Evolutionary conservation across 2,329 filamentous ascomycete species (phyloP).

Genomic region (Verticillium nonalfalfae): DNA sequence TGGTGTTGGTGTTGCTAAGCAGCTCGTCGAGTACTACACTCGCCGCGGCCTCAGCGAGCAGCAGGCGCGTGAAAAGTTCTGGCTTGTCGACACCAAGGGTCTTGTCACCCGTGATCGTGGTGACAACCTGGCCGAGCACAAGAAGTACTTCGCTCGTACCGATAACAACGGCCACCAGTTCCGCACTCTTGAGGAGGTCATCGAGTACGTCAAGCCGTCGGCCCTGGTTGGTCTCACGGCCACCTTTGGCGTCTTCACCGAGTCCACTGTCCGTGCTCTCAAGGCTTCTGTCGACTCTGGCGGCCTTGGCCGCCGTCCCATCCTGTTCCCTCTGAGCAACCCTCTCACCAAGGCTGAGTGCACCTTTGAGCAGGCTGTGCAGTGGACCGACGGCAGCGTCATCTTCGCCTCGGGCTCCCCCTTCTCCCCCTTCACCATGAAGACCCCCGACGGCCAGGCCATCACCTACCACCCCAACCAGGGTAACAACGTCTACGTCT

Average conservation of each 20-base stretch:
- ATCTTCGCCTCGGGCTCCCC: slow-evolving; percentile 95
- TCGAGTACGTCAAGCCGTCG: slow-evolving; percentile 91
- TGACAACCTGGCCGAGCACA: slow-evolving; percentile 88
- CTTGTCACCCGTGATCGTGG: slow-evolving; percentile 90
- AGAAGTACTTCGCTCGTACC: slow-evolving; percentile 61
- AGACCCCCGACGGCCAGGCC: slow-evolving; percentile 48
- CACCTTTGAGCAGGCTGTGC: slow-evolving; percentile 89
- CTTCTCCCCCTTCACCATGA: slow-evolving; percentile 68
- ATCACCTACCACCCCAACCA: slow-evolving; percentile 72
- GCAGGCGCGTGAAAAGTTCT: slow-evolving; percentile 86
- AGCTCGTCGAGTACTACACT: slow-evolving; percentile 95
- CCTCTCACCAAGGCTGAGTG: slow-evolving; percentile 96
- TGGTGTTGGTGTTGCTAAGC: slow-evolving; percentile 94
- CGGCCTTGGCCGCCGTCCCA: slow-evolving; percentile 69
- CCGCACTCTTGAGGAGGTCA: slow-evolving; percentile 80
- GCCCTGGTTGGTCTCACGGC: slow-evolving; percentile 93
- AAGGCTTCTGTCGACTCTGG: slow-evolving; percentile 58
- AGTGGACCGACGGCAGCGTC: slow-evolving; percentile 82
- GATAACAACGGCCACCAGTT: slow-evolving; percentile 64
- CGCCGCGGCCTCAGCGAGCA: slow-evolving; percentile 84
- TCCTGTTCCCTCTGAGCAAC: slow-evolving; percentile 95
- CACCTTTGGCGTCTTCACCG: slow-evolving; percentile 90
- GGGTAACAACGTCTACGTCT: slow-evolving; percentile 88
- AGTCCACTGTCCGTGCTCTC: slow-evolving; percentile 69
- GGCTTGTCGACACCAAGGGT: slow-evolving; percentile 94